A percentile compares a stretch with the other conserved stretches of the same genome.
These are phyloP conservation scores for Penicillium sp. DNA, from an alignment of 2,329 filamentous ascomycete genomes.

Conservation along the genomic window DNA sequence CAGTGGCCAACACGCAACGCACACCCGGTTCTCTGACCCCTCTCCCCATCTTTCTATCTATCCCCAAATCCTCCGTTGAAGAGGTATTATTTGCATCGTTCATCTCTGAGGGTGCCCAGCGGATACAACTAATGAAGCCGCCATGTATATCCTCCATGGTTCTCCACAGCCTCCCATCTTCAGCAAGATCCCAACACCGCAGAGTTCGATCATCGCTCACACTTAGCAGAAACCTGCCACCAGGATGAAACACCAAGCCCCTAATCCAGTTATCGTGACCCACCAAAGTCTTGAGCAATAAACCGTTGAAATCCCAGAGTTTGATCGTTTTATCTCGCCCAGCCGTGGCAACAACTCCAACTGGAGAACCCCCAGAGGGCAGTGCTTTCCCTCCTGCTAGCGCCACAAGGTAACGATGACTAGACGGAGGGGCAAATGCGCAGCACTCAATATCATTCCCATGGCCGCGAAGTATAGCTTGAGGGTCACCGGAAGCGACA, in stretches of 20 bases:
- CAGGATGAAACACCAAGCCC: constrained; percentile 81
- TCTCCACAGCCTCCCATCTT: constrained; percentile 87
- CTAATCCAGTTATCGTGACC: constrained; percentile 95
- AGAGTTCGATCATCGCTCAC: constrained; percentile 88
- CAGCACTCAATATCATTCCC: constrained; percentile 85
- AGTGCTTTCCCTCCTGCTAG: constrained; percentile 39
- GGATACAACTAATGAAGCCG: constrained; percentile 80
- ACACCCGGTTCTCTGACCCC: neutral
- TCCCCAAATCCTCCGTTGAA: neutral
- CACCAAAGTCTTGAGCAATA: constrained; percentile 75
- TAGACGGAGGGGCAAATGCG: constrained; percentile 73
- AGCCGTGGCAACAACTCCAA: constrained; percentile 85
- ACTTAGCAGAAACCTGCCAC: constrained; percentile 83
- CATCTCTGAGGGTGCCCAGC: constrained; percentile 66
- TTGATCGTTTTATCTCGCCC: constrained; percentile 40
- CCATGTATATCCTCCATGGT: constrained; percentile 67
- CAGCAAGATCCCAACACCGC: constrained; percentile 85
- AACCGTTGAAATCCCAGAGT: constrained; percentile 61
- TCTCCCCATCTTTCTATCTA: neutral
- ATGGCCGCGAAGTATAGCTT: constrained; percentile 77
- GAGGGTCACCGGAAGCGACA: constrained; percentile 69
- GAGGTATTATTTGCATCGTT: neutral
- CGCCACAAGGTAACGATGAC: constrained; percentile 73
- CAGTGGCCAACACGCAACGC: neutral
- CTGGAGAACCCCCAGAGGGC: constrained; percentile 31